These are phyloP conservation scores for Debaryomyces subglobosus DNA, from an alignment of 1,139 yeast species.

Conservation along the genomic window DNA sequence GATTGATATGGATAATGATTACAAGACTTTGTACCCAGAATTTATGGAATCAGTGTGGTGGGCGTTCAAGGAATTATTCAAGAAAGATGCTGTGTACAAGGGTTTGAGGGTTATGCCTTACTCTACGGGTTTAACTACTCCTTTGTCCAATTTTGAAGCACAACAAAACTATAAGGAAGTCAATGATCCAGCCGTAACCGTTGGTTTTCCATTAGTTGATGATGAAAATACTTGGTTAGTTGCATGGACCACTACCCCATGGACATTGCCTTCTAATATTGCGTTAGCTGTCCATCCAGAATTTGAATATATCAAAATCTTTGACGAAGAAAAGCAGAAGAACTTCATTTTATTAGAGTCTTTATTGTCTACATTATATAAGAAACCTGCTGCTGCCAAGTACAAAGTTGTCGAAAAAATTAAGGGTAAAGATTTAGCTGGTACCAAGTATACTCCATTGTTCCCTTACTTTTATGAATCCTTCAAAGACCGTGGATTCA, in stretches of 20 bases:
- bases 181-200: conserved; percentile 92
- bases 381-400: conserved; percentile 91
- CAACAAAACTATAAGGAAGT: conserved; percentile 98
- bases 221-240: conserved; percentile 83
- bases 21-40: conserved; percentile 92
- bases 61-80: conserved; percentile 89
- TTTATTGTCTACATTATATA: conserved; percentile 80
- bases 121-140: conserved; percentile 96
- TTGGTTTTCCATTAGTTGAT: conserved; percentile 80
- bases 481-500: conserved; percentile 77
- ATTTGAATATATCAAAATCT: conserved; percentile 88
- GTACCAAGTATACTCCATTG: conserved; percentile 78
- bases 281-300: conserved; percentile 91
- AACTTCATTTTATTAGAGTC: conserved; percentile 83
- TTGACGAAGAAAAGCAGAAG: conserved; percentile 81
- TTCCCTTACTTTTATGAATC: conserved; percentile 78
- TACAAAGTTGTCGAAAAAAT: conserved; percentile 79
- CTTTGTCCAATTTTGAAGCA: conserved; percentile 96
- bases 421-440: conserved; percentile 78
- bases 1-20: conserved; percentile 98
- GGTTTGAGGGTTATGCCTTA: conserved; percentile 98
- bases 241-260: conserved; percentile 99
- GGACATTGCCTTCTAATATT: conserved; percentile 96
- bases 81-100: conserved; percentile 86
- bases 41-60: conserved; percentile 99